These are phyloP conservation scores for Oryza punctata DNA, from an alignment of 176 grass and related monocot genomes.

Conservation along the genomic window DNA sequence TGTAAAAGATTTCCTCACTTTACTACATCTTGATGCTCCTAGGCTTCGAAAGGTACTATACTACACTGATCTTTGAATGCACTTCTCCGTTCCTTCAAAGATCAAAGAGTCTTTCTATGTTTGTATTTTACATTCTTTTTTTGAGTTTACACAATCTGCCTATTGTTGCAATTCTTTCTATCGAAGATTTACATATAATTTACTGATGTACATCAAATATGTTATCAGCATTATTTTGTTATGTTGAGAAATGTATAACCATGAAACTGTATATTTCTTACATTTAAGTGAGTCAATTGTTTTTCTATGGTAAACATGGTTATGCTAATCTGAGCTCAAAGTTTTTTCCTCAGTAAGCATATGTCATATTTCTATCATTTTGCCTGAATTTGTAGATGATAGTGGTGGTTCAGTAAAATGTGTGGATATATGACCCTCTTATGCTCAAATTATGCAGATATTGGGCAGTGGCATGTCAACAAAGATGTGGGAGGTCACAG, in stretches of 20 bases:
- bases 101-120: slow-evolving; percentile 10
- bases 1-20: slow-evolving; percentile 84
- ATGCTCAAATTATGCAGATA: slow-evolving; percentile 70
- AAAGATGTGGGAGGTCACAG: slow-evolving; percentile 86
- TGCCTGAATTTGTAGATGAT: slow-evolving; percentile 7
- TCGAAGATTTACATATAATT: not conserved
- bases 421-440: slow-evolving; percentile 27
- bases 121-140: slow-evolving; percentile 13
- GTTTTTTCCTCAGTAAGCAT: slow-evolving; percentile 3
- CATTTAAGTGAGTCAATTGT: not conserved
- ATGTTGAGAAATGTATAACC: not conserved
- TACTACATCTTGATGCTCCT: slow-evolving; percentile 62
- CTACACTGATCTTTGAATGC: slow-evolving; percentile 13
- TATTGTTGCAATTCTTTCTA: not conserved
- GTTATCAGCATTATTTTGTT: not conserved
- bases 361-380: not conserved
- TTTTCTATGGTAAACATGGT: not conserved
- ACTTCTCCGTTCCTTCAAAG: slow-evolving; percentile 7
- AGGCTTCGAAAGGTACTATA: slow-evolving; percentile 71
- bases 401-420: slow-evolving; percentile 7
- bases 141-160: not conserved
- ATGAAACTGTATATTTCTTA: not conserved
- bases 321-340: slow-evolving; percentile 11
- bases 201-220: not conserved
- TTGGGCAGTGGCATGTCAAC: slow-evolving; percentile 88